Evolutionary conservation across 192 early-diverging fungal genomes (phyloP), one percentile per base, ranked within the genome.

Genomic region (Backusella mclennaniae): DNA sequence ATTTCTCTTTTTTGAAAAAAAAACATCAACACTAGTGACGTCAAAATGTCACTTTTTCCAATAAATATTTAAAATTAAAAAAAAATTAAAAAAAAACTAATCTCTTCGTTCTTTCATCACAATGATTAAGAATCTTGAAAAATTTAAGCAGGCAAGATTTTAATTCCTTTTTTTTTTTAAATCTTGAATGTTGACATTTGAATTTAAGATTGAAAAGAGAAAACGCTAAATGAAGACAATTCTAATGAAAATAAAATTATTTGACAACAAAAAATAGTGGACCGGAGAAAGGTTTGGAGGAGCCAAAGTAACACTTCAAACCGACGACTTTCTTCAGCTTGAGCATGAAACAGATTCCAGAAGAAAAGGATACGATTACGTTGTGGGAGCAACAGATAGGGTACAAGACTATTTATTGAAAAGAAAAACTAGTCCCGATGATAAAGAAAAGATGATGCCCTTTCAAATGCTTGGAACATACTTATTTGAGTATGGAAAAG

Each of bases 301-400:
- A 63, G 80, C 85, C 36, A 87, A 88, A 71, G 89, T 84, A 72
- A 92, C 93, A 29, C 90, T 93, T 69, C 91, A 91, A 35, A 88
- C 88, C 70, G 95, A 96, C 15, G 95, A 97, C 68, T 96, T 96
- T 82, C 92, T 91, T 71, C 84, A 89, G 14, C 83, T 97, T 59
- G 89, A 95, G 80, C 76, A 84, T 14, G 92, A 95, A 66, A 96
- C 94, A 12, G 92, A 95, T 38, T 74, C 79, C 66, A 85, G 92
- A 49, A 84, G 88, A 26, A 80, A 88, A 19, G 90, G 89, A 59
- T 88, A 89, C 49, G 92, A 95, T 67, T 85, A 87, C 52, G 83
- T 95, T 12, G 80, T 87, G 38, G 80, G 84, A 4, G 85, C 90
- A 17, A 81, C 90, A 44, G 71, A 84, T 26, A 39, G 80, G 39